Evolutionary conservation across 2,329 filamentous ascomycete genomes (phyloP), one percentile per base, ranked within the genome.

Genomic region (Penicillium italicum): DNA sequence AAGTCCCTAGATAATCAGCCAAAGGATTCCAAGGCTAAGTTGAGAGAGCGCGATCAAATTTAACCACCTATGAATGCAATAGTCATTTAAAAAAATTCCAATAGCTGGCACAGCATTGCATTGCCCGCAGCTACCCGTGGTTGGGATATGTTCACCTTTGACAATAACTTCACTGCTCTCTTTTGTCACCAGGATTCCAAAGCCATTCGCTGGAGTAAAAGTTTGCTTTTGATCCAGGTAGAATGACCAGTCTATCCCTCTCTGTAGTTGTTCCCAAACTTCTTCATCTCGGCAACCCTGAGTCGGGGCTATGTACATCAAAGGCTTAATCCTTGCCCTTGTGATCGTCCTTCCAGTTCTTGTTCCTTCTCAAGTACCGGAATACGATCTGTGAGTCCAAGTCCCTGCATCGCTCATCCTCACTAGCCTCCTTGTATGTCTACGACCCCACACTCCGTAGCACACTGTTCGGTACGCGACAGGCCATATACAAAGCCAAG

Each of bases 361-460:
- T 81, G 30, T 75, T 66, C 0, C 81, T 80, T 3, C 80, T 81
- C 28, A 85, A 63, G 68, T 79, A 83, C 42, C 82, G 72, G 71
- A 80, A 85, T 2, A 85, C 78, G 18, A 85, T 81, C 53, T 81
- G 76, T 22, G 80, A 84, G 64, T 85, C 82, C 57, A 82, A 66
- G 56, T 80, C 81, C 55, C 69, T 77, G 70, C 80, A 85, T 11
- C 73, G 71, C 14, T 74, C 67, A 66, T 84, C 81, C 50, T 77
- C 74, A 50, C 77, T 79, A 2, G 82, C 80, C 10, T 72, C 77
- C 18, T 77, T 73, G 68, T 85, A 85, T 5, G 79, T 78, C 24
- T 72, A 71, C 56, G 85, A 64, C 0, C 80, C 82, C 22, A 69
- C 71, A 5, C 78, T 72, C 1, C 82, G 81, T 36, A 85, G 65